Conservation (phyloP, 306 rosid species). For the Delonix regia region DNA sequence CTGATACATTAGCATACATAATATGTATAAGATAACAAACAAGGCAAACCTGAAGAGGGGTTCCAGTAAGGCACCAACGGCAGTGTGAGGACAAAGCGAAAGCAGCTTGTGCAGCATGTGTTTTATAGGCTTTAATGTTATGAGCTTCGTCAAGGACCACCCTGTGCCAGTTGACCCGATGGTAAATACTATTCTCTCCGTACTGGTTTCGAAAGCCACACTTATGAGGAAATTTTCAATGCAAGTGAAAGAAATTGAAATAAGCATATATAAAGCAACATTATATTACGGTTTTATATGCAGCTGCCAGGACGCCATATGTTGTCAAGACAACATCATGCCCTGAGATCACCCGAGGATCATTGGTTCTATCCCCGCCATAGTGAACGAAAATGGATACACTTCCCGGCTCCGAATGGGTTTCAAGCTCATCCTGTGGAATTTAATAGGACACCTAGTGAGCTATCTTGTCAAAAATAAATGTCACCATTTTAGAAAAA, state of each 20-base stretch:
- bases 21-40: background rate
- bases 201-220: conserved; percentile 50
- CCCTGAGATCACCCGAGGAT: conserved; percentile 53
- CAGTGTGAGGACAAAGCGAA: conserved; percentile 71
- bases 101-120: conserved; percentile 68
- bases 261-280: background rate
- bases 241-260: conserved; percentile 13
- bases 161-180: conserved; percentile 77
- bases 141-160: conserved; percentile 98
- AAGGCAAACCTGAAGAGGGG: conserved; percentile 73
- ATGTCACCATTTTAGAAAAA: background rate
- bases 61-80: conserved; percentile 97
- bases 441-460: conserved; percentile 29
- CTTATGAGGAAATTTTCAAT: background rate
- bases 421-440: conserved; percentile 85
- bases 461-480: conserved; percentile 27
- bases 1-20: background rate
- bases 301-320: conserved; percentile 65
- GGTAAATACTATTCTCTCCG: conserved; percentile 67
- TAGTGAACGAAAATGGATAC: conserved; percentile 78
- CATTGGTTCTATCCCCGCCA: conserved; percentile 68
- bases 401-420: conserved; percentile 63
- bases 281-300: conserved; percentile 63
- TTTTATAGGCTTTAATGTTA: conserved; percentile 63
- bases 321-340: conserved; percentile 86